Conservation (phyloP, 148 eudicot species). For the Pouteria glomerata region DNA sequence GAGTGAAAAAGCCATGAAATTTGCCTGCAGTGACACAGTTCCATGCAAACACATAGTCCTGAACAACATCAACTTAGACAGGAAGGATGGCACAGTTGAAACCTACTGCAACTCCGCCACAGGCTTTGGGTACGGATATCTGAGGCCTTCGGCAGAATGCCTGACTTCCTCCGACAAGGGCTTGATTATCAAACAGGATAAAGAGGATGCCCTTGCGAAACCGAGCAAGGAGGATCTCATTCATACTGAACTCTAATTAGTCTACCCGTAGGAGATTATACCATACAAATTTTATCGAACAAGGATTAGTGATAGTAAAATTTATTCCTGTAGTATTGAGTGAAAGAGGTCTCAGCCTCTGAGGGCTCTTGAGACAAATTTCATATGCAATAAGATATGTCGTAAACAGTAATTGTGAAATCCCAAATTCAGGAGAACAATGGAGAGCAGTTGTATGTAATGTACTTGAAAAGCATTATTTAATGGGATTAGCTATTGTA, state of each 20-base stretch:
- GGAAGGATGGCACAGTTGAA: slow-evolving; percentile 61
- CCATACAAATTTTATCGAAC: not conserved
- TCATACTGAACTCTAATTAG: slow-evolving; percentile 70
- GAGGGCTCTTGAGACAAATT: not conserved
- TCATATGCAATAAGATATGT: not conserved
- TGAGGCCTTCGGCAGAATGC: slow-evolving; percentile 82
- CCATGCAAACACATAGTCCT: slow-evolving; percentile 76
- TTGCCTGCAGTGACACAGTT: slow-evolving; percentile 76
- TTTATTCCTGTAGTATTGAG: not conserved
- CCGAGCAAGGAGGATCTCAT: slow-evolving; percentile 27
- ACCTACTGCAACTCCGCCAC: slow-evolving; percentile 70
- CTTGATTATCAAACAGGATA: slow-evolving; percentile 19
- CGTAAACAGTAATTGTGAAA: not conserved
- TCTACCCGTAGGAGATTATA: not conserved
- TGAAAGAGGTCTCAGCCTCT: not conserved
- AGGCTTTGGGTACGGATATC: slow-evolving; percentile 53
- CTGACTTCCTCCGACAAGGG: slow-evolving; percentile 46
- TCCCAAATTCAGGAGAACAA: not conserved
- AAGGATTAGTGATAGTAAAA: not conserved
- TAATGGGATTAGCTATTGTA: not conserved
- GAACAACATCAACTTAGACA: slow-evolving; percentile 59
- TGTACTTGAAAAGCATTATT: not conserved
- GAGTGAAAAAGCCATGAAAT: slow-evolving; percentile 70
- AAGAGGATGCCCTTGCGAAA: slow-evolving; percentile 23
- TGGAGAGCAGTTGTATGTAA: not conserved